Conservation (phyloP, 257 asterid species). For the Rauvolfia tetraphylla region DNA sequence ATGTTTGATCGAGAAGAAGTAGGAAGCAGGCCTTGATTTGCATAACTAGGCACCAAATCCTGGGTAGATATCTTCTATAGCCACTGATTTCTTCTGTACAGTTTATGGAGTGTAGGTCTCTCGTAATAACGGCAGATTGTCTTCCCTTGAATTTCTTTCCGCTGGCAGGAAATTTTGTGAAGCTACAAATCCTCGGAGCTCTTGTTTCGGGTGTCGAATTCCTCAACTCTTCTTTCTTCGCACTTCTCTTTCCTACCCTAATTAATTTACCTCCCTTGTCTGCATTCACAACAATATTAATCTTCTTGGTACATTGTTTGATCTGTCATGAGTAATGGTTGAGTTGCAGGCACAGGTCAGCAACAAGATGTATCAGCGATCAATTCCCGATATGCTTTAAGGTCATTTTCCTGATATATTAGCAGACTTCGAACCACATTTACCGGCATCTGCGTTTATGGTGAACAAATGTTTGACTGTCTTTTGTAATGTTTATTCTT, state of each 20-base stretch:
- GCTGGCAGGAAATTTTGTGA: constrained; percentile 19
- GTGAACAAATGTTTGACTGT: background rate
- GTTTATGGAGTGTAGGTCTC: background rate
- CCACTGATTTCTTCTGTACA: background rate
- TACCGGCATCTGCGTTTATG: background rate
- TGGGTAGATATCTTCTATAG: constrained; percentile 17
- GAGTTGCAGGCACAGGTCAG: constrained; percentile 16
- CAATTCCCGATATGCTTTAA: constrained; percentile 4
- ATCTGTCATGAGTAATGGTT: background rate
- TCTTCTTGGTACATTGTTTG: background rate
- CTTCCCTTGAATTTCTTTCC: constrained; percentile 18
- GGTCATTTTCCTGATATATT: background rate
- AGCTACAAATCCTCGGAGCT: constrained; percentile 14
- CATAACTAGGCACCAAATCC: constrained; percentile 1
- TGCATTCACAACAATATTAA: background rate
- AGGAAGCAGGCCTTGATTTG: background rate
- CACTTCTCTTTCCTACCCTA: background rate
- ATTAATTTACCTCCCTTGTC: background rate
- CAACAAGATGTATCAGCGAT: constrained; percentile 11
- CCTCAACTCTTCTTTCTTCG: background rate
- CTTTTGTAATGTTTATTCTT: background rate
- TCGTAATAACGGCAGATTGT: background rate
- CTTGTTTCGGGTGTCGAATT: constrained; percentile 8
- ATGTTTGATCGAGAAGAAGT: background rate
- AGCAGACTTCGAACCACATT: too few relatives aligned